phyloP scores from a whole-genome alignment of 306 rosid genomes.

The Myrica gale region DNA sequence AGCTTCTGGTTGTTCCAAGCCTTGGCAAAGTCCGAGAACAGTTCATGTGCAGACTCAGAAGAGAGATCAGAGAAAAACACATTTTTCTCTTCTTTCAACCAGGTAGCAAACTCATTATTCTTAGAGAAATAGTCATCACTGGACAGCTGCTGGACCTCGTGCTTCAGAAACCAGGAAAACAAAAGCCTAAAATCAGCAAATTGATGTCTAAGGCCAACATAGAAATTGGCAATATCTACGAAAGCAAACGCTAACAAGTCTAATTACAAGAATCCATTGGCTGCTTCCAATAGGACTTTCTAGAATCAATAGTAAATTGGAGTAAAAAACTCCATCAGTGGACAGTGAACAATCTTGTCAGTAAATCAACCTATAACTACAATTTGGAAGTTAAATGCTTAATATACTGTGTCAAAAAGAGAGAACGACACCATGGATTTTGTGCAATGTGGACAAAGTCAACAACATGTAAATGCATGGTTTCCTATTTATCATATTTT shows the following conservation, averaged over 20 bases:
- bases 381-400: neutral
- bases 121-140: slow-evolving; percentile 77
- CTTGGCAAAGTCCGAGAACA: slow-evolving; percentile 66
- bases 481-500: neutral
- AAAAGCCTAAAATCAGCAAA: slow-evolving; percentile 12
- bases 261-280: neutral
- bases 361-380: neutral
- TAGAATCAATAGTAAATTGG: too few relatives aligned
- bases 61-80: slow-evolving; percentile 82
- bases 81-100: slow-evolving; percentile 89
- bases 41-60: slow-evolving; percentile 61
- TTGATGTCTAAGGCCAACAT: neutral
- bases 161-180: slow-evolving; percentile 27
- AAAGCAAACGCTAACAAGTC: neutral
- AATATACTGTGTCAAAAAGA: neutral
- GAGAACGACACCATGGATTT: slow-evolving; percentile 1
- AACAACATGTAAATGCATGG: neutral
- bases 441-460: neutral
- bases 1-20: slow-evolving; percentile 75
- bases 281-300: neutral
- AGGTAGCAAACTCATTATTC: slow-evolving; percentile 86
- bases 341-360: neutral
- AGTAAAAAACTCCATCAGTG: neutral
- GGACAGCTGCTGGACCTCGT: slow-evolving; percentile 62
- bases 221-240: slow-evolving; percentile 7